These are phyloP conservation scores for Choricystis sp. DNA, from an alignment of 139 green algal species.

Conservation along the genomic window DNA sequence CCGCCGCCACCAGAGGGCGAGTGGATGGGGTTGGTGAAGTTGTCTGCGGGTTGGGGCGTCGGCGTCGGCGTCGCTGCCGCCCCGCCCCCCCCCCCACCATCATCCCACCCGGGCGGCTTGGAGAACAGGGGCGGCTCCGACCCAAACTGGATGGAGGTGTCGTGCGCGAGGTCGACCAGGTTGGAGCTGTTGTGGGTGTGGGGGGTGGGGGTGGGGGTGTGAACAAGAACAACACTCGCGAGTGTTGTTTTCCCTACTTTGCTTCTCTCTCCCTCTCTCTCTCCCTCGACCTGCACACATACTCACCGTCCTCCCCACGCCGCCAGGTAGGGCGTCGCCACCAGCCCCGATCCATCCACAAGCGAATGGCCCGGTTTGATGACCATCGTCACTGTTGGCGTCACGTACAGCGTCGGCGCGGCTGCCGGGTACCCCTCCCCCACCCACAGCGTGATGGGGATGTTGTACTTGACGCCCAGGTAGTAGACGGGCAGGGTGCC, in stretches of 20 bases:
- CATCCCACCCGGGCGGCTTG: constrained; percentile 28
- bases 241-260: no score
- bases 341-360: constrained; percentile 53
- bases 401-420: constrained; percentile 60
- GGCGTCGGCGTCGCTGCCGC: background rate
- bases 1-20: background rate
- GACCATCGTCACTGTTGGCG: constrained; percentile 75
- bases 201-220: constrained; percentile 6
- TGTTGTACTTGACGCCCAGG: constrained; percentile 77
- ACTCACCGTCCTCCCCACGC: constrained; percentile 23
- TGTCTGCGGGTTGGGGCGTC: background rate
- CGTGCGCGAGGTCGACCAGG: constrained; percentile 31
- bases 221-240: no score
- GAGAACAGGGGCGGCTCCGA: constrained; percentile 67
- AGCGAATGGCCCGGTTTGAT: constrained; percentile 60
- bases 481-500: constrained; percentile 80
- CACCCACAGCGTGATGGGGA: constrained; percentile 75
- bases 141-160: constrained; percentile 62
- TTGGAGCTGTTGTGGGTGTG: constrained; percentile 13
- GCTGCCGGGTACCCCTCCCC: constrained; percentile 52
- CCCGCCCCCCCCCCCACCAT: background rate
- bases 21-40: background rate
- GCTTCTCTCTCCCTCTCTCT: no score
- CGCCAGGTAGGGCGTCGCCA: constrained; percentile 23
- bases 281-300: no score